Evolutionary conservation across 306 rosid genomes (phyloP), one percentile per base, ranked within the genome.

Genomic region (Rosa multiflora): DNA sequence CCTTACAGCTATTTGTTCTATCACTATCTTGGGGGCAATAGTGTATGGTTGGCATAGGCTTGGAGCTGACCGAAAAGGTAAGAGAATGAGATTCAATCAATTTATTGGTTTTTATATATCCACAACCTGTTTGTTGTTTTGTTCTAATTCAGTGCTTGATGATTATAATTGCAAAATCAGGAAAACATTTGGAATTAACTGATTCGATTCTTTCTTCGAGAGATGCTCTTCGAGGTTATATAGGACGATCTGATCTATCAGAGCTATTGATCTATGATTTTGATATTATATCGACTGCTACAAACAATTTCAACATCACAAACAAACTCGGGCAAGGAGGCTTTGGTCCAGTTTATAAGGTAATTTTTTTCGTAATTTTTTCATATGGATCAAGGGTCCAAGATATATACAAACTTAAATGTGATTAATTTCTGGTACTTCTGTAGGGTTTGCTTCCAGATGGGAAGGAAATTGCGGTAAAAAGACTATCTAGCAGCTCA

Each of bases 401-500:
- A 32, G 35, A 32, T 32, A 32, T 26, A 26, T 26, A 26, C 35
- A 32, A 32, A 32, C 35, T 32, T 32, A 32, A 32, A 2, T 32
- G 35, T 32, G 35, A 32, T 32, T 32, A 32, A 32, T 32, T 76
- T 48, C 14, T 59, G 13, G 4, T 32, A 26, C 39, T 12, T 51
- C 26, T 61, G 64, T 74, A 86, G 84, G 89, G 85, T 5, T 76
- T 58, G 76, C 77, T 83, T 15, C 20, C 51, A 3, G 81, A 76
- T 37, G 89, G 85, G 39, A 81, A 74, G 20, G 78, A 86, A 12
- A 79, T 83, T 26, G 87, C 82, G 1, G 80, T 78, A 21, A 86
- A 83, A 76, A 78, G 84, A 49, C 64, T 83, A 2, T 61, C 89
- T 10, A 73, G 80, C 11, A 73, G 77, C 69, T 83, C 85, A 9